Evolutionary conservation across 345 rosid genomes (phyloP).

Genomic region (Mercurialis annua): DNA sequence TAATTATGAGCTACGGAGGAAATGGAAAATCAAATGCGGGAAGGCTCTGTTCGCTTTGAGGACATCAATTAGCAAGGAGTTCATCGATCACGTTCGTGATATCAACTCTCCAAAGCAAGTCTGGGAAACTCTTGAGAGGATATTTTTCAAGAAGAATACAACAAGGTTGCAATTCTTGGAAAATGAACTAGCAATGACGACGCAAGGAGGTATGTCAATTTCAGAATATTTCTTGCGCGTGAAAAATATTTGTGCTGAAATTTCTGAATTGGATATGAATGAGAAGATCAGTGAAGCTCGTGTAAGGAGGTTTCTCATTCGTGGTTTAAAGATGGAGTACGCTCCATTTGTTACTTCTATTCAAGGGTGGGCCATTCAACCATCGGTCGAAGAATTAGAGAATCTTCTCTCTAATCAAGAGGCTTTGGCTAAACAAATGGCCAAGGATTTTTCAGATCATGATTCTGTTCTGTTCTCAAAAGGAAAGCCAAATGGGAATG

Average conservation of each 20-base stretch:
- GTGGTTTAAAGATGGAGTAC: constrained; percentile 9
- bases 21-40: neutral
- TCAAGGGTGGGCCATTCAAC: constrained; percentile 13
- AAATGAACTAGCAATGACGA: constrained; percentile 7
- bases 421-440: no score
- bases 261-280: constrained; percentile 8
- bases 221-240: constrained; percentile 2
- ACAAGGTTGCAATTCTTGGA: constrained; percentile 2
- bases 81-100: constrained; percentile 21
- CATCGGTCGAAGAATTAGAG: constrained; percentile 7
- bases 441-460: no score
- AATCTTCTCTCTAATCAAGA: neutral
- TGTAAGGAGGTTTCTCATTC: constrained; percentile 8
- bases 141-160: neutral
- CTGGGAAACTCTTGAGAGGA: constrained; percentile 13
- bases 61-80: constrained; percentile 8
- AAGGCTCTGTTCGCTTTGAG: neutral
- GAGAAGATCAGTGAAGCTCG: constrained; percentile 10
- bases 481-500: no score
- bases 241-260: constrained; percentile 11
- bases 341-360: constrained; percentile 7
- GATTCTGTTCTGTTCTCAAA: no score
- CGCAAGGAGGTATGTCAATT: constrained; percentile 7
- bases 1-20: neutral
- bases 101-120: constrained; percentile 3